A percentile compares a stretch with the other conserved stretches of the same genome.
Evolutionary conservation across 345 rosid genomes (phyloP).

Genomic region (Aegle marmelos): DNA sequence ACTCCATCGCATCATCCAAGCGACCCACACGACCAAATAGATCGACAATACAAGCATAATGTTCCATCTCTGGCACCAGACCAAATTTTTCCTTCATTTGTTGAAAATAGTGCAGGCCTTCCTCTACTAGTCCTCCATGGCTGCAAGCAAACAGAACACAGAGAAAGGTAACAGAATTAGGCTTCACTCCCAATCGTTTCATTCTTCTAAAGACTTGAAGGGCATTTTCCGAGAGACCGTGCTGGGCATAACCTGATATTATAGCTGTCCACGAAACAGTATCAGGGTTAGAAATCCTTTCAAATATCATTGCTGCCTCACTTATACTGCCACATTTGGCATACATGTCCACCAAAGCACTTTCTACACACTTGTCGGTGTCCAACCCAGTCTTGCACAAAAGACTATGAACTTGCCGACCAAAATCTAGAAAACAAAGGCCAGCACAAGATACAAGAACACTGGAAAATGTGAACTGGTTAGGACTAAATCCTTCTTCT

Average conservation of each 20-base stretch:
- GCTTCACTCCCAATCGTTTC: constrained; percentile 35
- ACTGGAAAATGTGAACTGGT: constrained; percentile 50
- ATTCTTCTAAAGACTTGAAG: constrained; percentile 37
- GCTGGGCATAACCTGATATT: constrained; percentile 58
- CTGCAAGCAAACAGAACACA: constrained; percentile 61
- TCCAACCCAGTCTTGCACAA: constrained; percentile 44
- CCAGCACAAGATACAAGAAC: constrained; percentile 50
- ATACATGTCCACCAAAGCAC: constrained; percentile 61
- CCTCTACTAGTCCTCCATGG: constrained; percentile 59
- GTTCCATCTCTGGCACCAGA: constrained; percentile 45
- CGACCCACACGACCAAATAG: constrained; percentile 60
- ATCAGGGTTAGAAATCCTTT: constrained; percentile 29
- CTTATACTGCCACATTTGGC: constrained; percentile 54
- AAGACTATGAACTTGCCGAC: constrained; percentile 50
- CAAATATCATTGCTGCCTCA: constrained; percentile 47
- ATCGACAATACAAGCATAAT: constrained; percentile 69
- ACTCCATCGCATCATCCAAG: constrained; percentile 46
- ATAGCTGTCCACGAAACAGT: constrained; percentile 57
- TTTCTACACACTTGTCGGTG: constrained; percentile 41
- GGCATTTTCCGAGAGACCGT: constrained; percentile 48
- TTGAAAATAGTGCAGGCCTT: constrained; percentile 48
- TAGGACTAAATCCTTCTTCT: constrained; percentile 42
- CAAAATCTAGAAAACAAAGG: constrained; percentile 43
- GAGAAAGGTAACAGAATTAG: constrained; percentile 54
- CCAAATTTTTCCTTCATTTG: constrained; percentile 31